Percentiles rank a stretch among this genome's conserved stretches.
These are phyloP conservation scores for Erythrophleum fordii DNA, from an alignment of 306 rosid genomes.

Conservation along the genomic window DNA sequence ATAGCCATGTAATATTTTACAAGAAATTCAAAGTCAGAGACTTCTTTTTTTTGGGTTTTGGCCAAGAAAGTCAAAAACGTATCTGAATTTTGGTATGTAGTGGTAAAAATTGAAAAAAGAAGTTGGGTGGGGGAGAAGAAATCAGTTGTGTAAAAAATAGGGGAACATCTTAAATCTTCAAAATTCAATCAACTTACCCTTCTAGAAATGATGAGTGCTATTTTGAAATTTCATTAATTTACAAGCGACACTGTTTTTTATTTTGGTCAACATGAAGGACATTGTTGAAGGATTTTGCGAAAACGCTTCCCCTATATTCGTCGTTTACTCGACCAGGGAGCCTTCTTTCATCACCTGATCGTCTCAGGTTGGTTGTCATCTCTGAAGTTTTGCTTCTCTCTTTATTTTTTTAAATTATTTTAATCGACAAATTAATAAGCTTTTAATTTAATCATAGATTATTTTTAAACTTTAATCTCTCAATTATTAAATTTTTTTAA, in stretches of 20 bases:
- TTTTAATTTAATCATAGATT: no score
- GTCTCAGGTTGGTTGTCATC: no score
- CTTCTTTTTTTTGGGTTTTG: not conserved
- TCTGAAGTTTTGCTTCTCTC: no score
- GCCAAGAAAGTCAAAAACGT: not conserved
- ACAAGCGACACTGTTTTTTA: not conserved
- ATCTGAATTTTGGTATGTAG: not conserved
- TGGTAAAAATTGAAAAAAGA: not conserved
- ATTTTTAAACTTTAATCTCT: no score
- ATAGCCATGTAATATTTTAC: not conserved
- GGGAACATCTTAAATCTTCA: not conserved
- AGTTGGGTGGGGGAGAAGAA: not conserved
- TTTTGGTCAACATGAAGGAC: not conserved
- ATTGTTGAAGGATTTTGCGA: not conserved
- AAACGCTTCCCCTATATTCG: no score
- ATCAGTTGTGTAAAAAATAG: not conserved
- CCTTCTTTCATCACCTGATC: no score
- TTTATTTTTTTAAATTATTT: no score
- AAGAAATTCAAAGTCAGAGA: not conserved
- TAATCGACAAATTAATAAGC: no score
- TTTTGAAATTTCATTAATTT: not conserved
- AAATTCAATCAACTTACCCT: not conserved
- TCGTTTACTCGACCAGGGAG: no score
- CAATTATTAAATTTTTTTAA: no score
- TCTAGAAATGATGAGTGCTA: slow-evolving; percentile 16